Evolutionary conservation across 345 rosid genomes (phyloP), one percentile per base, ranked within the genome.

Genomic region (Melaleuca alternifolia): DNA sequence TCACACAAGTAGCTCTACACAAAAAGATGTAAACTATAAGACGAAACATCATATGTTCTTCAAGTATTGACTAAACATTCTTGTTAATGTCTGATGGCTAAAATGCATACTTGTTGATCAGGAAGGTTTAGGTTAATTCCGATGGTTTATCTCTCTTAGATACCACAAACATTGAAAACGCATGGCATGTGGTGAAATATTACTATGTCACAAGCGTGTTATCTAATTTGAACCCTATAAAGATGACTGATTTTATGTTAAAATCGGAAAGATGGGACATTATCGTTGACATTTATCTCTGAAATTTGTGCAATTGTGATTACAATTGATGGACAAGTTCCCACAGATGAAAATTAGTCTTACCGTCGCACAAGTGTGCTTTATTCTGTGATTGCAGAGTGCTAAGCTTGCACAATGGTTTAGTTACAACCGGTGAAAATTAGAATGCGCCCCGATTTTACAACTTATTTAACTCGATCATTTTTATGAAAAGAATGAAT

Each of bases 331-430:
- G 30, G 28, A 57, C 5, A 57, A 57, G 6, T 57, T 11, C 24
- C 52, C 14, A 11, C 52, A 2, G 52, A 51, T 51, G 52, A 51
- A 51, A 11, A 51, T 51, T 51, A 51, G 12, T 51, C 52, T 12
- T 51, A 51, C 52, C 52, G 12, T 51, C 14, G 52, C 14, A 51
- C 52, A 51, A 51, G 52, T 51, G 52, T 51, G 15, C 12, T 51
- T 51, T 56, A 41, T 41, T 10, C 1, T 12, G 11, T 56, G 13
- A 10, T 56, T 23, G 61, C 23, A 24, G 61, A 56, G 28, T n/a
- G 14, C 28, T 0, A 6, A 4, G 28, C 61, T 56, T 24, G 0
- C 14, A 10, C n/a, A 0, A 24, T 0, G 28, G 3, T 0, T 56
- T 24, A 4, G 0, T 56, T 4, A 24, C 61, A 13, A 10, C 14